Evolutionary conservation across 805 yeast species (phyloP).

Genomic region (Blastobotrys attinorum): DNA sequence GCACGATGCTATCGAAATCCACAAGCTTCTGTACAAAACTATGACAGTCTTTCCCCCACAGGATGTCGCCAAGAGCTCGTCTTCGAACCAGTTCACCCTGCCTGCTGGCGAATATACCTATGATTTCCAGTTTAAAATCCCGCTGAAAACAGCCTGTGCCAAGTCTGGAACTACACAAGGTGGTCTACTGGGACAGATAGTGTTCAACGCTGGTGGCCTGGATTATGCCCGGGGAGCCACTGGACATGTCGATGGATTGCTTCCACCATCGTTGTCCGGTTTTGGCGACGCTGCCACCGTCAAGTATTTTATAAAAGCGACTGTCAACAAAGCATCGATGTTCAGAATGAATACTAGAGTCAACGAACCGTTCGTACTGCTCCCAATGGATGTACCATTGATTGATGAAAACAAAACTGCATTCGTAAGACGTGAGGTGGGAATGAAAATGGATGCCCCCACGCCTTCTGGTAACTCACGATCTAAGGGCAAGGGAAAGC

Average conservation of each 20-base stretch:
- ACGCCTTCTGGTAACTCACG: constrained; percentile 3
- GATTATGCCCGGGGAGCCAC: constrained; percentile 12
- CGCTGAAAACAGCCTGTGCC: constrained; percentile 21
- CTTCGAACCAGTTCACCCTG: constrained; percentile 25
- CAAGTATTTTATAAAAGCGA: constrained; percentile 51
- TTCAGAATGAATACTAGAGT: constrained; percentile 41
- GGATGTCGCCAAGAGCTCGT: constrained; percentile 15
- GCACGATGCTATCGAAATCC: constrained; percentile 18
- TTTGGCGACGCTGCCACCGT: constrained; percentile 24
- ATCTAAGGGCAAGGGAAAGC: constrained; percentile 13
- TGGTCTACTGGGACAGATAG: background rate
- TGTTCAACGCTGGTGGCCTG: constrained; percentile 8
- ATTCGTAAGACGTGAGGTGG: constrained; percentile 34
- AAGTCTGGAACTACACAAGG: background rate
- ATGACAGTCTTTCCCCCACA: constrained; percentile 31
- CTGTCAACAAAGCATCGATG: constrained; percentile 46
- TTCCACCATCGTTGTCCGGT: constrained; percentile 30
- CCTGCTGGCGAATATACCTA: constrained; percentile 29
- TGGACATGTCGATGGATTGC: constrained; percentile 15
- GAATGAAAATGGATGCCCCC: constrained; percentile 10
- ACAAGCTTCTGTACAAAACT: constrained; percentile 24
- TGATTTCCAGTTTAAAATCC: constrained; percentile 29
- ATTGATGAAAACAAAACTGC: constrained; percentile 24
- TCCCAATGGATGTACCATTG: constrained; percentile 34
- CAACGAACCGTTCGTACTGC: constrained; percentile 43